Base-by-base conservation (phyloP, 2,329 filamentous ascomycete genomes). In the Zymoseptoria ardabiliae region DNA sequence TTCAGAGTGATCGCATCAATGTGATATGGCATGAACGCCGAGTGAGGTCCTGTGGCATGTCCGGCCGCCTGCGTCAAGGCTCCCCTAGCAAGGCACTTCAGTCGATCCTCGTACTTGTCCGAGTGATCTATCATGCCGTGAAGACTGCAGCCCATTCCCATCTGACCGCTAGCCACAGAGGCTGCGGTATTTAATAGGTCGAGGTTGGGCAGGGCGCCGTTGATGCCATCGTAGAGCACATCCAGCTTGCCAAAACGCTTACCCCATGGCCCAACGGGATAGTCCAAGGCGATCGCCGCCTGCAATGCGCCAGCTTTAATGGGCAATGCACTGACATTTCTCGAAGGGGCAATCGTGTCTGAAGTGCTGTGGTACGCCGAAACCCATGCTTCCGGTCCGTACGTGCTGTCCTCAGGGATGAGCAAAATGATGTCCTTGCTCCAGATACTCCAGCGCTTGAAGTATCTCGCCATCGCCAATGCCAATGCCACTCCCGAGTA, bases 401-500 rank as follows among this genome's bases (percentile, higher is more conserved):
- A 88, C 60, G 87, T 88, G 73, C 91, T 96, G 75, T 99, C 94
- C 0, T 90, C 87, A 0, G 94, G 87, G 53, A 99, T 82, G 5
- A 99, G 77, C 67, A 99, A 85, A 60, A 99, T 93, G 66, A 99
- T 96, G 73, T 99, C 94, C 75, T 99, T 99, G 60, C 92, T 97
- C 94, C 94, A 99, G 25, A 99, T 81, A 56, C 91, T 97, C 94
- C 94, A 99, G 67, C 89, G 85, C 75, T 95, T 96, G 78, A 99
- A 97, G 76, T 99, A 99, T 65, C 94, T 85, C 25, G 91, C 90
- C 66, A 99, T 76, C 0, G 93, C 92, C 68, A 99, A 77, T 2
- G 91, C 87, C 30, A 99, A 81, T 7, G 91, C 87, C 5, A 99
- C 86, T 19, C 93, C 94, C 62, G 92, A 94, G 64, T 87, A 82